These are phyloP conservation scores for Rhizomucor pusillus DNA, from an alignment of 371 early-diverging fungal species.

Conservation along the genomic window DNA sequence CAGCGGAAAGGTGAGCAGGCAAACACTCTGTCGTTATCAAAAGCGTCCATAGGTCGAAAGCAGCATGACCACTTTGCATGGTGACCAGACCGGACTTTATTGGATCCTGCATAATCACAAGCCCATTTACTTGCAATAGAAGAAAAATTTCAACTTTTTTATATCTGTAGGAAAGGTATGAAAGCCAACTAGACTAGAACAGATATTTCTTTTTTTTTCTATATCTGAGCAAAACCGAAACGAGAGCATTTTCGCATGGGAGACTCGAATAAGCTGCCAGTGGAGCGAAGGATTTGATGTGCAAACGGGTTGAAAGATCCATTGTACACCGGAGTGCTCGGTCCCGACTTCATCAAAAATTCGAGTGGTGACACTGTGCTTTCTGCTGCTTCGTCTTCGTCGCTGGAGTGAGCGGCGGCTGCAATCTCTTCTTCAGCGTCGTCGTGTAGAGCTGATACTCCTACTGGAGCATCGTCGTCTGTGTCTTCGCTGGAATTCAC, in stretches of 20 bases:
- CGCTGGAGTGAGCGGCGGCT: neutral
- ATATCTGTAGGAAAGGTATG: too few species aligned
- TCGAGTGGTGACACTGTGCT: slow-evolving; percentile 26
- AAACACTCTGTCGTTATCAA: too few species aligned
- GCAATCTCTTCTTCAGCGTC: slow-evolving; percentile 4
- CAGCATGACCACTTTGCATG: too few species aligned
- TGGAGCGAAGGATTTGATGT: slow-evolving; percentile 32
- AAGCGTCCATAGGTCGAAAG: too few species aligned
- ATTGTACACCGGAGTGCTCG: slow-evolving; percentile 29
- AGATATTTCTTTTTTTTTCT: neutral
- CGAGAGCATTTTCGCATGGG: slow-evolving; percentile 44
- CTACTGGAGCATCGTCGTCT: slow-evolving; percentile 29
- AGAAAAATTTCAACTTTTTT: too few species aligned
- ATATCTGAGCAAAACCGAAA: slow-evolving; percentile 50
- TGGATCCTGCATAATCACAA: too few species aligned
- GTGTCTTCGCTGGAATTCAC: slow-evolving; percentile 7
- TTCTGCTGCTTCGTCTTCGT: slow-evolving; percentile 4
- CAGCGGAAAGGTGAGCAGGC: too few species aligned
- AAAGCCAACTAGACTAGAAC: too few species aligned
- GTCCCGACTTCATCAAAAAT: slow-evolving; percentile 30
- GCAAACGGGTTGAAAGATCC: slow-evolving; percentile 47
- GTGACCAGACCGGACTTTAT: too few species aligned
- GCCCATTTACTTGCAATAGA: too few species aligned
- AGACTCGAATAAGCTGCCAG: slow-evolving; percentile 27
- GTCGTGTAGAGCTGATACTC: slow-evolving; percentile 31